A percentile compares a stretch with the other conserved stretches of the same genome.
Conservation (phyloP, 805 yeast genomes). For the Pichia pseudocactophila region DNA sequence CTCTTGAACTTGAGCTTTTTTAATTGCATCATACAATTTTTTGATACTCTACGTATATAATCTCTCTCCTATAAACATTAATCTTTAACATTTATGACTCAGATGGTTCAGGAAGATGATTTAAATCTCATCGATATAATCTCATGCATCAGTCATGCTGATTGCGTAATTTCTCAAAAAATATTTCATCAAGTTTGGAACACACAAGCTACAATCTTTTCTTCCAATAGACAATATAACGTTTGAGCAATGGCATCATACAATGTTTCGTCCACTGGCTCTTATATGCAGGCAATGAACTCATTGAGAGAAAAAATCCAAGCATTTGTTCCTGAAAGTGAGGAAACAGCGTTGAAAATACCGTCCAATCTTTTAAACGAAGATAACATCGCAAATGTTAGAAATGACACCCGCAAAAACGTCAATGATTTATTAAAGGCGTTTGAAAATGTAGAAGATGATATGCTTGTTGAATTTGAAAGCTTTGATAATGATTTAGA, state of each 20-base stretch:
- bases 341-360: conserved; percentile 14
- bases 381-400: conserved; percentile 15
- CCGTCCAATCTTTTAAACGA: conserved; percentile 29
- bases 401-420: conserved; percentile 19
- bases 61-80: too few relatives aligned
- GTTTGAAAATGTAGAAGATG: conserved; percentile 25
- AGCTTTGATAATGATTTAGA: conserved; percentile 4
- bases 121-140: too few relatives aligned
- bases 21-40: not conserved
- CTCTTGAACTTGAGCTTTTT: not conserved
- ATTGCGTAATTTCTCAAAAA: too few relatives aligned
- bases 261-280: conserved; percentile 56
- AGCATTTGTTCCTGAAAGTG: conserved; percentile 23
- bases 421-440: conserved; percentile 22
- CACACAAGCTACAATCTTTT: too few relatives aligned
- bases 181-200: too few relatives aligned
- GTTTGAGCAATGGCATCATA: conserved; percentile 37
- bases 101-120: too few relatives aligned
- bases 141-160: too few relatives aligned
- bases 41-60: not conserved
- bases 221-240: not conserved
- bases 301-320: conserved; percentile 48
- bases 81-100: too few relatives aligned
- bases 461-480: conserved; percentile 13
- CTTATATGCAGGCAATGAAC: conserved; percentile 73